Evolutionary conservation across 192 early-diverging fungal genomes (phyloP), one percentile per base, ranked within the genome.

Genomic region (Chytriomyces sp.): DNA sequence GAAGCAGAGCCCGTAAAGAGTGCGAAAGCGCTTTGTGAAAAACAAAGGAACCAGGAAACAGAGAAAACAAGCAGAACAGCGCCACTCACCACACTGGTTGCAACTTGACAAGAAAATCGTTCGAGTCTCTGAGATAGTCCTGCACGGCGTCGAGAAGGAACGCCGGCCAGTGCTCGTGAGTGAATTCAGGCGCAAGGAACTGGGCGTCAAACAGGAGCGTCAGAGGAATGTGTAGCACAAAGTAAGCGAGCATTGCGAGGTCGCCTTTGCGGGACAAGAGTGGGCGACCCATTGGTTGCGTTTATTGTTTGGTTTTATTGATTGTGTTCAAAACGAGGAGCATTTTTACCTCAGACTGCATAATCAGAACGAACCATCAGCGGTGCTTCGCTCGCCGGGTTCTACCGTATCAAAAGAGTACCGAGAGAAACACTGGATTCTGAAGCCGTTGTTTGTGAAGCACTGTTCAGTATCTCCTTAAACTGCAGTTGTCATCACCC

Each of bases 171-270:
- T 45, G 9, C 43, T 2, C 1, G 13, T 9, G 47, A 9, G 50
- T n/a, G 49, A 20, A 69, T 26, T 50, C 10, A 24, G 78, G 78
- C 13, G 66, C 53, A 20, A 79, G 64, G 28, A 74, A 43, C 49
- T 79, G 78, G 75, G 74, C 20, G 46, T 76, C 78, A 24, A 75
- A 10, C 24, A 79, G 24, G 3, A 79, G 53, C 47, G 78, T 79
- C 57, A 79, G 45, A 3, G 78, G 78, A 45, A 79, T 76, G 78
- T 79, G 78, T 5, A 76, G 20, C 20, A 53, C 78, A 76, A 79
- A 79, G 78, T 66, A 79, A 28, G 45, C 3, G 50, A 76, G 35
- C 63, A 79, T 77, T 7, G 61, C 20, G 47, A 64, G 13, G 57
- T 79, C 78, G 65, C 77, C 67, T 7, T 64, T 64, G 35, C 75